phyloP scores from a whole-genome alignment of 2,329 filamentous ascomycete species.

The Diplocarpon mali region DNA sequence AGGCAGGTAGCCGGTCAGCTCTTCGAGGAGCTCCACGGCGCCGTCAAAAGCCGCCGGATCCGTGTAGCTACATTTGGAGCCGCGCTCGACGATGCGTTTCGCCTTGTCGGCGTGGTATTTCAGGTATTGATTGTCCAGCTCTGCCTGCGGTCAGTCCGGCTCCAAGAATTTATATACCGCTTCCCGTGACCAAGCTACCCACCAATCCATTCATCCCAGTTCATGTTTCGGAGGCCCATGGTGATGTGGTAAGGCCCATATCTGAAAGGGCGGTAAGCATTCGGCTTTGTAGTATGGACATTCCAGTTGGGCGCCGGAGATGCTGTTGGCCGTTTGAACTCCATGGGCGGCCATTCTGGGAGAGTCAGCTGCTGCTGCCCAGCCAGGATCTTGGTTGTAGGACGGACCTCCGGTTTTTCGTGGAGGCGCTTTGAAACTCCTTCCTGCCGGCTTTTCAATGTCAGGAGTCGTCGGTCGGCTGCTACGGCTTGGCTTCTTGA shows the following conservation, averaged over 20 bases:
- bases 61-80: slow-evolving; percentile 55
- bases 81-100: slow-evolving; percentile 54
- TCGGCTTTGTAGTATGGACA: slow-evolving; percentile 25
- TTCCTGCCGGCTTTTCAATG: slow-evolving; percentile 22
- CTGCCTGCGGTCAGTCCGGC: slow-evolving; percentile 28
- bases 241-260: slow-evolving; percentile 27
- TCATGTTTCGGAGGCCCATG: slow-evolving; percentile 27
- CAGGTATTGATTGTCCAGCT: slow-evolving; percentile 70
- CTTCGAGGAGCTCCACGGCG: slow-evolving; percentile 65
- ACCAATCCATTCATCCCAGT: slow-evolving; percentile 29
- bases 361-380: slow-evolving; percentile 7
- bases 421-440: slow-evolving; percentile 20
- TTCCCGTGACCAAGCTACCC: background rate
- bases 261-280: slow-evolving; percentile 27
- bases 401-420: slow-evolving; percentile 25
- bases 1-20: slow-evolving; percentile 60
- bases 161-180: background rate
- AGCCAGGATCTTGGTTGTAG: background rate
- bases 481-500: slow-evolving; percentile 15
- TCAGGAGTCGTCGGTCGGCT: slow-evolving; percentile 21
- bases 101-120: slow-evolving; percentile 64
- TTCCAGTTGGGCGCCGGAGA: slow-evolving; percentile 23
- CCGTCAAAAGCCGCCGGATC: slow-evolving; percentile 59
- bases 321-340: slow-evolving; percentile 25
- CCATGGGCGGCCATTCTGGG: slow-evolving; percentile 25